Percentiles rank a stretch among this genome's conserved stretches.
Evolutionary conservation across 768 basidiomycete species (phyloP).

Genomic region (Leccinum olivaceopallidum): DNA sequence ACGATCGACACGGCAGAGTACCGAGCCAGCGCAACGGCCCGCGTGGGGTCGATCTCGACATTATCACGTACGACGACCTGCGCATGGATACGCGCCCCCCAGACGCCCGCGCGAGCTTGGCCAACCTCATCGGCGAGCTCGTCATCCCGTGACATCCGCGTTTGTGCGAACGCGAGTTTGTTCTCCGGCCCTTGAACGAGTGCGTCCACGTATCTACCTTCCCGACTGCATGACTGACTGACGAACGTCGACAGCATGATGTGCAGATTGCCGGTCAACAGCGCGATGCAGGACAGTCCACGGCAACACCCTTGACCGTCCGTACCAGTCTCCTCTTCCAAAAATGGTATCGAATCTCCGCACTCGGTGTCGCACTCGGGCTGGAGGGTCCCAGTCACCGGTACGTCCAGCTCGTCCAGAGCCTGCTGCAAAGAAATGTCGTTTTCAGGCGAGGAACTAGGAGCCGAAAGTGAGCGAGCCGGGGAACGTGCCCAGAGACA

Average conservation of each 20-base stretch:
- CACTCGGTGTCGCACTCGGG: not conserved
- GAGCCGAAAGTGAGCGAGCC: too few relatives aligned
- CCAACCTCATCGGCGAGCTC: conserved; percentile 65
- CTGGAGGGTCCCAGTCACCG: conserved; percentile 18
- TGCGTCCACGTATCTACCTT: conserved; percentile 34
- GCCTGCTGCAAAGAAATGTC: not conserved
- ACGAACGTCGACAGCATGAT: conserved; percentile 62
- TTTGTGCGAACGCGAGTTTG: conserved; percentile 89
- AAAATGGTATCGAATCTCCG: not conserved
- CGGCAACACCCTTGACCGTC: too few relatives aligned
- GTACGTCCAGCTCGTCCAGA: conserved; percentile 9
- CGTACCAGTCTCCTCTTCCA: too few relatives aligned
- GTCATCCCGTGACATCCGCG: conserved; percentile 79
- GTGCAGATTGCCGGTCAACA: not conserved
- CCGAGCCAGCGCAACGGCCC: conserved; percentile 85
- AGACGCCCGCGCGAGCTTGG: conserved; percentile 44
- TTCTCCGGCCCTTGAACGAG: conserved; percentile 87
- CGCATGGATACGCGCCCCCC: conserved; percentile 56
- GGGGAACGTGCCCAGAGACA: too few relatives aligned
- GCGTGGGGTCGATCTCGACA: conserved; percentile 85
- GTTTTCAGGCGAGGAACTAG: not conserved
- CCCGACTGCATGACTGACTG: not conserved
- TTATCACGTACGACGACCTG: conserved; percentile 69
- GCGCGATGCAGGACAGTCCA: too few relatives aligned
- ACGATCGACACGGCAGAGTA: conserved; percentile 53